Evolutionary conservation across 1,139 yeast genomes (phyloP).

Genomic region (Yamadazyma diddensiae): DNA sequence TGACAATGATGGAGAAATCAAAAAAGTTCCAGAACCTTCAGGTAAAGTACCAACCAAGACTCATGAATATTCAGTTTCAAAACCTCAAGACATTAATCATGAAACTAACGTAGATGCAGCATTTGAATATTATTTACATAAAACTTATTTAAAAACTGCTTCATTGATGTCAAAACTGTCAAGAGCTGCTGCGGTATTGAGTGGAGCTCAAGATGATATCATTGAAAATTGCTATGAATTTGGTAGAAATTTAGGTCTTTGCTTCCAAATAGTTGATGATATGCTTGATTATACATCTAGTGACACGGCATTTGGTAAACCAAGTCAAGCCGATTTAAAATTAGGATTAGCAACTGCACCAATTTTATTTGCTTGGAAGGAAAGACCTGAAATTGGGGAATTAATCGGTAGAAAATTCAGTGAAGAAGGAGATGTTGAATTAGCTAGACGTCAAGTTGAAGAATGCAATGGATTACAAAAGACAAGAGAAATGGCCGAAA

Average conservation of each 20-base stretch:
- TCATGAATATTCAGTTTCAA: constrained; percentile 57
- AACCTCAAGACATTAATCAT: constrained; percentile 50
- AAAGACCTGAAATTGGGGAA: constrained; percentile 79
- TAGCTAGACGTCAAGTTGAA: constrained; percentile 71
- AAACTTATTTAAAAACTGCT: constrained; percentile 93
- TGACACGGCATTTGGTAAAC: constrained; percentile 83
- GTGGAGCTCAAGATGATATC: constrained; percentile 73
- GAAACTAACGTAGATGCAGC: constrained; percentile 77
- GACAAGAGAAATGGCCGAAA: constrained; percentile 74
- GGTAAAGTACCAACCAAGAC: constrained; percentile 59
- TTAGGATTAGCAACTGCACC: constrained; percentile 98
- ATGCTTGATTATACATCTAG: constrained; percentile 91
- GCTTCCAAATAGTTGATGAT: constrained; percentile 96
- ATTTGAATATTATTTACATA: constrained; percentile 90
- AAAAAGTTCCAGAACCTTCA: constrained; percentile 56
- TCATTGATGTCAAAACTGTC: constrained; percentile 93
- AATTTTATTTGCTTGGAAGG: constrained; percentile 89
- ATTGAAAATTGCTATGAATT: constrained; percentile 86
- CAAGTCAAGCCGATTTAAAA: constrained; percentile 91
- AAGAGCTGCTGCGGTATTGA: constrained; percentile 87
- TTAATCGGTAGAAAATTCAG: constrained; percentile 81
- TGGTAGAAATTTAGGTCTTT: constrained; percentile 90
- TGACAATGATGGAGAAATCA: constrained; percentile 48
- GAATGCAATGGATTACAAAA: constrained; percentile 71
- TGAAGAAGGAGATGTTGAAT: constrained; percentile 77